Percentiles rank a stretch among this genome's conserved stretches.
These are phyloP conservation scores for Taiwanofungus camphoratus DNA, from an alignment of 1,284 basidiomycete genomes.

Conservation along the genomic window DNA sequence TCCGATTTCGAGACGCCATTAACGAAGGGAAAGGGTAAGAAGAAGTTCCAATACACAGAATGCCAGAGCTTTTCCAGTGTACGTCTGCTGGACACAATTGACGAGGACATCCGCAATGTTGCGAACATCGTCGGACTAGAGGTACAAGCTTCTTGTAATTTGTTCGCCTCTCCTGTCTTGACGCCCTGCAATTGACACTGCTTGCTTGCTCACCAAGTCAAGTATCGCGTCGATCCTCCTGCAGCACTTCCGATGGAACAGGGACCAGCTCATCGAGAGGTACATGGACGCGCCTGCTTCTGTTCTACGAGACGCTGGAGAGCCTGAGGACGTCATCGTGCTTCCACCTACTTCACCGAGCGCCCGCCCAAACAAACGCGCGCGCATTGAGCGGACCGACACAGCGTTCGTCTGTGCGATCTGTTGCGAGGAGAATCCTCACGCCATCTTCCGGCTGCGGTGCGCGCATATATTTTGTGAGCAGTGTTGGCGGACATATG, in stretches of 20 bases:
- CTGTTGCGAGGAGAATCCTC: constrained; percentile 40
- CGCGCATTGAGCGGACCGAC: constrained; percentile 24
- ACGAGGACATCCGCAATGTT: constrained; percentile 40
- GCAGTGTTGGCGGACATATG: constrained; percentile 53
- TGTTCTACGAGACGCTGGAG: constrained; percentile 34
- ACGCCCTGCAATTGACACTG: constrained; percentile 10
- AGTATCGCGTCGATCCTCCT: constrained; percentile 53
- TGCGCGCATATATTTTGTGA: constrained; percentile 52
- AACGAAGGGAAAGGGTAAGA: constrained; percentile 25
- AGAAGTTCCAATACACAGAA: constrained; percentile 18
- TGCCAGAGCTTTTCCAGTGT: constrained; percentile 33
- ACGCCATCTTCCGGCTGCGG: constrained; percentile 35
- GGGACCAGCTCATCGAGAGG: constrained; percentile 51
- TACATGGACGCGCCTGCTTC: constrained; percentile 47
- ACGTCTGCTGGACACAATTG: constrained; percentile 41
- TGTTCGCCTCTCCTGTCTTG: constrained; percentile 1
- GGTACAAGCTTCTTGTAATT: constrained; percentile 29
- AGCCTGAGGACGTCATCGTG: constrained; percentile 18
- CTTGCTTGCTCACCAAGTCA: constrained; percentile 22
- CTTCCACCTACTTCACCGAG: constrained; percentile 17
- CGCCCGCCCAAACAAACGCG: no score
- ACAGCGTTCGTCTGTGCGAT: constrained; percentile 44
- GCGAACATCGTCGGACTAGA: constrained; percentile 43
- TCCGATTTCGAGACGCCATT: constrained; percentile 23
- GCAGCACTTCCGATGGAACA: constrained; percentile 61